Conservation (phyloP, 257 asterid genomes). For the Solanum bulbocastanum region DNA sequence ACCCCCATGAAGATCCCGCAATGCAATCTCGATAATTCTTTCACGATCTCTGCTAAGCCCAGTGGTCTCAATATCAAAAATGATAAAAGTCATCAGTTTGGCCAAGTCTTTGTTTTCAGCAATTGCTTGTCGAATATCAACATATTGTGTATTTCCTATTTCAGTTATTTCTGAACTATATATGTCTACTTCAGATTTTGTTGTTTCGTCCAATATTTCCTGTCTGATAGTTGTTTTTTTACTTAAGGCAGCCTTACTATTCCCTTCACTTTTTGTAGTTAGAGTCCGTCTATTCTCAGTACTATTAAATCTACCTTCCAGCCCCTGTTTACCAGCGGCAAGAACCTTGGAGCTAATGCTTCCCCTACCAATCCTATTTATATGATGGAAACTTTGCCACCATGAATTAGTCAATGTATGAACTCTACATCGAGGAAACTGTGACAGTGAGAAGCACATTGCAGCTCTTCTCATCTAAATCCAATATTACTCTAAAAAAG, state of each 20-base stretch:
- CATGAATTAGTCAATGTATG: conserved; percentile 50
- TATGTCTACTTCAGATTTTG: background rate
- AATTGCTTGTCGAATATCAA: conserved; percentile 15
- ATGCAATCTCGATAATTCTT: conserved; percentile 75
- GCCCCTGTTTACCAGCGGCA: conserved; percentile 39
- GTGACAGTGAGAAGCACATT: conserved; percentile 76
- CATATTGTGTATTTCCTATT: conserved; percentile 30
- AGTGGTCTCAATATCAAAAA: conserved; percentile 86
- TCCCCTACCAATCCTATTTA: conserved; percentile 21
- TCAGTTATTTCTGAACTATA: conserved; percentile 7
- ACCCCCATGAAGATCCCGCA: conserved; percentile 89
- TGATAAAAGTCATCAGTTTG: conserved; percentile 42
- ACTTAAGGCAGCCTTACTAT: conserved; percentile 18
- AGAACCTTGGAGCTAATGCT: conserved; percentile 35
- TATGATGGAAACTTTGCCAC: conserved; percentile 35
- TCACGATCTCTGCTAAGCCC: conserved; percentile 49
- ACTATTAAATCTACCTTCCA: conserved; percentile 49
- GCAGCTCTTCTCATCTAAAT: conserved; percentile 48
- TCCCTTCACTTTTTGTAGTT: conserved; percentile 35
- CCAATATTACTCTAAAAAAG: conserved; percentile 5
- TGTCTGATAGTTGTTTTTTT: conserved; percentile 15
- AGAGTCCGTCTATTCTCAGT: conserved; percentile 43
- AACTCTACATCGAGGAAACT: conserved; percentile 54
- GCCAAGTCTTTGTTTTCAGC: conserved; percentile 44
- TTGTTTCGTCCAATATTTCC: conserved; percentile 13